Base-by-base conservation (phyloP, 345 rosid species). In the Lumnitzera littorea region DNA sequence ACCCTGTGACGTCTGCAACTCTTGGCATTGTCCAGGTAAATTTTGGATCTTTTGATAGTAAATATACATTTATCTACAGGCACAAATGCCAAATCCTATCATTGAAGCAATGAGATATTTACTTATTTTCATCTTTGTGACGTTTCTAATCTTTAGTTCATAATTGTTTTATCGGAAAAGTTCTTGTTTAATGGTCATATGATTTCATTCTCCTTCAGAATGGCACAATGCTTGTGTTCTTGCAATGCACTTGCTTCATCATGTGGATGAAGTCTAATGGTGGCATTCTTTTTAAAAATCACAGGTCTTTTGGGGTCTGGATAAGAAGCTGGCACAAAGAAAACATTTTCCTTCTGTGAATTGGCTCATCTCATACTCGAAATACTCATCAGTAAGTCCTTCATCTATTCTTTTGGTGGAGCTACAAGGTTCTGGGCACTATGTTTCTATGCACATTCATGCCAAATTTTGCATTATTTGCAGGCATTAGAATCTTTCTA, bases 281-380 rank as follows among this genome's bases (percentile, higher is more conserved):
- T 36, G 20, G 24, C 17, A 13, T 48, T 46, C 41, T 64, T 58
- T 43, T 15, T 48, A 61, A 62, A 58, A 66, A 63, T 67, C 72
- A 65, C 82, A 95, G 99, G 99, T 95, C 67, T 95, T 95, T 81
- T 95, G 99, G 99, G 99, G 99, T 75, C 82, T 95, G 73, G 99
- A 95, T 78, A 95, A 95, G 87, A 95, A 95, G 78, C 95, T 95
- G 76, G 98, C 99, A n/a, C 99, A 91, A 80, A 85, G 99, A 75
- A 95, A 95, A 68, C 99, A 95, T 85, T 95, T 95, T 59, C 99
- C 99, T 56, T 94, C 99, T 64, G 99, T 94, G 17, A 94, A 94
- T 69, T 95, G 99, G 99, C 84, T 95, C 61, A 95, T 95, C 71
- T 95, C 99, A 55, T 95, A 95, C 83, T 95, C 99, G 16, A 95